phyloP scores from a whole-genome alignment of 202 grass and related monocot species.

The Schoenoplectus triqueter region DNA sequence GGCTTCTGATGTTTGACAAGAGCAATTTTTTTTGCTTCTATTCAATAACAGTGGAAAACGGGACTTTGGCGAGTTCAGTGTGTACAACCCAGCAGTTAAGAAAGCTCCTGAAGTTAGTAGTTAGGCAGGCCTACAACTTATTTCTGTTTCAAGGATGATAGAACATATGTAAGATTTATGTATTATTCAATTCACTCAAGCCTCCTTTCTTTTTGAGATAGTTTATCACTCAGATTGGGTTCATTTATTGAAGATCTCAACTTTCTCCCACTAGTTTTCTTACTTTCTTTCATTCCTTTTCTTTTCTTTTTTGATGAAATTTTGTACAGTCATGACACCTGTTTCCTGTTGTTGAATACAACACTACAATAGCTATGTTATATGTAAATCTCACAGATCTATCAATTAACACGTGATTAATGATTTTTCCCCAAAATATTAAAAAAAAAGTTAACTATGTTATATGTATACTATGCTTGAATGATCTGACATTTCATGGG shows the following conservation, averaged over 20 bases:
- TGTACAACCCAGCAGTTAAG: slow-evolving; percentile 66
- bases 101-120: slow-evolving; percentile 39
- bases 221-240: not conserved
- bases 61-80: slow-evolving; percentile 87
- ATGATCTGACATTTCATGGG: too few relatives aligned
- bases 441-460: too few relatives aligned
- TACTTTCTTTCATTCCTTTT: not conserved
- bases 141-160: slow-evolving; percentile 6
- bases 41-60: slow-evolving; percentile 62
- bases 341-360: not conserved
- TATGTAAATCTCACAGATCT: too few relatives aligned
- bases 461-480: too few relatives aligned
- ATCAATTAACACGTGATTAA: not conserved
- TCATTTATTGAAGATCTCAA: not conserved
- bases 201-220: not conserved
- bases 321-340: not conserved
- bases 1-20: slow-evolving; percentile 14
- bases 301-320: not conserved
- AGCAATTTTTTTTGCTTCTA: not conserved
- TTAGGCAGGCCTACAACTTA: slow-evolving; percentile 38
- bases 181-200: not conserved
- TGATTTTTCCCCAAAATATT: too few relatives aligned
- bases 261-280: not conserved
- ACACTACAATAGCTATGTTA: too few relatives aligned
- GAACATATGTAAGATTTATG: not conserved